These are phyloP conservation scores for Helianthus annuus DNA, from an alignment of 129 eudicot genomes.

Conservation along the genomic window DNA sequence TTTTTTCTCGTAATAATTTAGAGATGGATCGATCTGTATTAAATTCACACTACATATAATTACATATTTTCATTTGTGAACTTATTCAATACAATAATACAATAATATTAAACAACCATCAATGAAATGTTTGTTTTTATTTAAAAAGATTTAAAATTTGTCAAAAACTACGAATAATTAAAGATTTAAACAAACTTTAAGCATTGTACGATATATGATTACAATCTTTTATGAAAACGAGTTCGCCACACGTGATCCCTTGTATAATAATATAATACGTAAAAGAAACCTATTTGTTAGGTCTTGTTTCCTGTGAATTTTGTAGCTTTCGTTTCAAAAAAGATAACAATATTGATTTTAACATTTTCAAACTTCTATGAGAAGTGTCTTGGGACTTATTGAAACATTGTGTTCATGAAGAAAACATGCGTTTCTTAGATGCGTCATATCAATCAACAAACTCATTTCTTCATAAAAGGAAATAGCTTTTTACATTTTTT, in stretches of 20 bases:
- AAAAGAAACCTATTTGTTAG: conserved; percentile 33
- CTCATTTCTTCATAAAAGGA: conserved; percentile 13
- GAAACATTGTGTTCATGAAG: conserved; percentile 31
- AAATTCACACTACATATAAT: no score
- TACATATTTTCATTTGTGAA: background rate
- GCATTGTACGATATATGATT: background rate
- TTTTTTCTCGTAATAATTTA: no score
- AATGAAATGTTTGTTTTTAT: background rate
- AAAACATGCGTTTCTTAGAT: conserved; percentile 23
- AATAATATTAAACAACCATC: background rate
- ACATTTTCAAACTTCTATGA: conserved; percentile 26
- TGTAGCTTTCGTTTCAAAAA: conserved; percentile 25
- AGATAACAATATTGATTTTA: background rate
- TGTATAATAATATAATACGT: conserved; percentile 23
- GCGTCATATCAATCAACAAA: conserved; percentile 19
- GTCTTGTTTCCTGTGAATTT: conserved; percentile 30
- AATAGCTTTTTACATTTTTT: background rate
- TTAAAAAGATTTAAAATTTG: background rate
- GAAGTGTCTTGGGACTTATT: conserved; percentile 5
- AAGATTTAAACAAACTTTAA: background rate
- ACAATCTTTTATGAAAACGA: conserved; percentile 10
- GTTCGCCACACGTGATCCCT: conserved; percentile 16
- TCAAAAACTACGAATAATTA: background rate
- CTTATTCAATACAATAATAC: background rate
- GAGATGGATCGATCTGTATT: no score